Evolutionary conservation across 1,284 basidiomycete genomes (phyloP).

Genomic region (Austroboletus novae-zelandiae): DNA sequence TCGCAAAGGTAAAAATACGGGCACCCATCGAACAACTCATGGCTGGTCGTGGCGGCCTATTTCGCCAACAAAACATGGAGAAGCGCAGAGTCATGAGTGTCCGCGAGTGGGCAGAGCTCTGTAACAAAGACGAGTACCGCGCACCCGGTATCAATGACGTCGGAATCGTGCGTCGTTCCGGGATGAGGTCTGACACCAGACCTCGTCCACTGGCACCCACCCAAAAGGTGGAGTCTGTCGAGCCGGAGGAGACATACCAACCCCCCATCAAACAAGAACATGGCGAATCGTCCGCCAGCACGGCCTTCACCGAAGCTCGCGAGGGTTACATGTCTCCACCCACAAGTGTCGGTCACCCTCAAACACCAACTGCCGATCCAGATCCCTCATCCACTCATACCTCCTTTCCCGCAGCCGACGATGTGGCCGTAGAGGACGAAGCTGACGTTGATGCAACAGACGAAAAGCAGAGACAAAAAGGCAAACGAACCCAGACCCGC

Average conservation of each 20-base stretch:
- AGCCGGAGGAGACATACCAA: slow-evolving; percentile 19
- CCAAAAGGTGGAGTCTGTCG: slow-evolving; percentile 22
- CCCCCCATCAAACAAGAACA: slow-evolving; percentile 29
- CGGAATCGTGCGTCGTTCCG: slow-evolving; percentile 34
- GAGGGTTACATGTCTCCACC: slow-evolving; percentile 29
- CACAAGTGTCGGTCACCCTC: slow-evolving; percentile 22
- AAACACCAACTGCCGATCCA: slow-evolving; percentile 10
- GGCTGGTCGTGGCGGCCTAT: slow-evolving; percentile 81
- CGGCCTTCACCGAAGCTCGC: slow-evolving; percentile 4
- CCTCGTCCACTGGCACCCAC: slow-evolving; percentile 15
- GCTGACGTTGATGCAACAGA: slow-evolving; percentile 17
- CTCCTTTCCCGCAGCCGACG: slow-evolving; percentile 8
- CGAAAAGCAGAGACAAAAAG: slow-evolving; percentile 42
- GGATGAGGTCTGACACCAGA: neutral
- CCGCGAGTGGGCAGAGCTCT: slow-evolving; percentile 86
- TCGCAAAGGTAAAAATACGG: slow-evolving; percentile 75
- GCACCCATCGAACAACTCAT: slow-evolving; percentile 92
- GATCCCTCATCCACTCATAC: neutral
- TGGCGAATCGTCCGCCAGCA: slow-evolving; percentile 27
- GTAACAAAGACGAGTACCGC: slow-evolving; percentile 63
- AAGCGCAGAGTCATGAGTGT: slow-evolving; percentile 80
- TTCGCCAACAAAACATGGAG: slow-evolving; percentile 90
- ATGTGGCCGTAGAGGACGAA: slow-evolving; percentile 15
- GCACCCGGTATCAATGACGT: slow-evolving; percentile 70
- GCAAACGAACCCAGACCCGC: slow-evolving; percentile 46